Evolutionary conservation across 2,329 filamentous ascomycete genomes (phyloP), one percentile per base, ranked within the genome.

Genomic region (Fusarium kyushuense): DNA sequence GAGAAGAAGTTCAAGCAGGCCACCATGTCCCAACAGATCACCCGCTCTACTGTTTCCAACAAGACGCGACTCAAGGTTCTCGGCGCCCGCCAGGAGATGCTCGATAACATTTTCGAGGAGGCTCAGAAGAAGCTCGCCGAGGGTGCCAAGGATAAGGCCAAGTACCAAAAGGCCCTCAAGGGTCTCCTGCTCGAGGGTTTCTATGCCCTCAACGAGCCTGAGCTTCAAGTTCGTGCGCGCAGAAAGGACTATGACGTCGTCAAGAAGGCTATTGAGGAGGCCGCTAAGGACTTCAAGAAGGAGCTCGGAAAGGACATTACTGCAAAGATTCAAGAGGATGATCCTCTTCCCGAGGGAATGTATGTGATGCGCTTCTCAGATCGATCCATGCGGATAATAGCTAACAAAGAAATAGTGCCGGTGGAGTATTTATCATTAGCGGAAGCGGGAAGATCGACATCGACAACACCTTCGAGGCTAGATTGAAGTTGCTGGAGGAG

Each of bases 1-100:
- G 92, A 95, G 84, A 98, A 97, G 89, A 98, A 98, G 86, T 96
- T 96, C 89, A 99, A 97, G 87, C 92, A 97, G 83, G 95, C 96
- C 76, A 89, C 92, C 84, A 97, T 98, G 93, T 95, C 93, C 68
- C 96, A 98, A 87, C 96, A 99, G 84, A 98, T 98, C 84, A 97
- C 94, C 70, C 92, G 92, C 78, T 98, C 94, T 69, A 98, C 94
- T 67, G 90, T 97, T 67, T 88, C 94, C 83, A 99, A 99, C 87
- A 97, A 97, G 87, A 96, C 93, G 60, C 90, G 96, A 65, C 90
- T 99, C 81, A 91, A 91, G 79, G 91, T 99, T 57, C 90, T 99
- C 61, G 87, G 87, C 68, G 92, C 94, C 61, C 89, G 94, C 75
- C 96, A 99, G 86, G 91, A 95, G 81, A 84, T 99, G 76, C 88